A percentile compares a stretch with the other conserved stretches of the same genome.
These are phyloP conservation scores for Adansonia grandidieri DNA, from an alignment of 441 rosid species.

Conservation along the genomic window DNA sequence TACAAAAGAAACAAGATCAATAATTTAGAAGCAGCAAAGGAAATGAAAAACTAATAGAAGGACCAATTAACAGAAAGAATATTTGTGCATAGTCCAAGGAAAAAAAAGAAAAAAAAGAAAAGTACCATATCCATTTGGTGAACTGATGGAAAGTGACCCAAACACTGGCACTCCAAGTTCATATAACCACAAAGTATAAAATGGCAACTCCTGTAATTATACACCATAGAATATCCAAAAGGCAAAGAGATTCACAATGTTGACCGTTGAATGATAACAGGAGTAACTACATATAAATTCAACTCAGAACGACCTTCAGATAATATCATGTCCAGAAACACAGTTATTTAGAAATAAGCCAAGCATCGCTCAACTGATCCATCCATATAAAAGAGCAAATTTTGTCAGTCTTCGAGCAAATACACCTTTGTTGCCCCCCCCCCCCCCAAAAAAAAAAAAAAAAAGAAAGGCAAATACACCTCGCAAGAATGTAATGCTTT, in stretches of 20 bases:
- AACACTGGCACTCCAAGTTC: conserved; percentile 82
- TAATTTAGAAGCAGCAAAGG: neutral
- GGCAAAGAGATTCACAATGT: neutral
- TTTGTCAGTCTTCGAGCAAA: neutral
- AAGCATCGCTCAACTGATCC: neutral
- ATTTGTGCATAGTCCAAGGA: neutral
- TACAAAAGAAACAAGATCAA: conserved; percentile 37
- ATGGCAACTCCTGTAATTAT: conserved; percentile 63
- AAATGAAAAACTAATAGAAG: neutral
- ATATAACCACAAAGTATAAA: conserved; percentile 66
- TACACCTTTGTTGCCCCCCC: neutral
- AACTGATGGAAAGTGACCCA: conserved; percentile 68
- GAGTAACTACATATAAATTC: conserved; percentile 3
- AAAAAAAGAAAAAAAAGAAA: neutral
- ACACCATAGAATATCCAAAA: conserved; percentile 12
- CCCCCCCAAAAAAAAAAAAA: too few species aligned
- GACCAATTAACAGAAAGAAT: neutral
- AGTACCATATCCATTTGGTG: conserved; percentile 56
- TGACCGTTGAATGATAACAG: neutral
- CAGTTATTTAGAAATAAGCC: neutral
- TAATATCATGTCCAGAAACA: neutral
- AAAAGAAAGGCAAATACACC: neutral
- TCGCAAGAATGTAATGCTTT: neutral
- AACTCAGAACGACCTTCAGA: neutral
- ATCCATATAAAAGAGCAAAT: neutral